Conservation (phyloP, 2,329 filamentous ascomycete species). For the Colletotrichum kahawae region DNA sequence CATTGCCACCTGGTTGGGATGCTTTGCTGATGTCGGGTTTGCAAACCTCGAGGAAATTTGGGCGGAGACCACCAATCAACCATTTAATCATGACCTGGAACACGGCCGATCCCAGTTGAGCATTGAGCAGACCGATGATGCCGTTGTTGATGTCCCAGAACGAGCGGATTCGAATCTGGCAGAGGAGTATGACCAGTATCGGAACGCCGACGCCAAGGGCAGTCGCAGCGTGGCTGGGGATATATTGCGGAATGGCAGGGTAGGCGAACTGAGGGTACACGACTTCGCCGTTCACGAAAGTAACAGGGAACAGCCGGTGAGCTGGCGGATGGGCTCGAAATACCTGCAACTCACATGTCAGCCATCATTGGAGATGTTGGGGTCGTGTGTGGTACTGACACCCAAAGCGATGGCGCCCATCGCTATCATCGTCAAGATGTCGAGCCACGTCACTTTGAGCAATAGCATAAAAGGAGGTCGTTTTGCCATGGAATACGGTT, state of each 20-base stretch:
- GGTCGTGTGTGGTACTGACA: slow-evolving; percentile 45
- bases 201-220: slow-evolving; percentile 70
- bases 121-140: slow-evolving; percentile 71
- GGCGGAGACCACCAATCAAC: slow-evolving; percentile 74
- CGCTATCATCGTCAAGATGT: slow-evolving; percentile 70
- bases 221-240: slow-evolving; percentile 74
- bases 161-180: slow-evolving; percentile 70
- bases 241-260: slow-evolving; percentile 71
- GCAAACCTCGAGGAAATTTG: slow-evolving; percentile 76
- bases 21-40: slow-evolving; percentile 58
- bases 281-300: slow-evolving; percentile 68
- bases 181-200: slow-evolving; percentile 66
- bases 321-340: slow-evolving; percentile 70
- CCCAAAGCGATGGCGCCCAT: slow-evolving; percentile 73
- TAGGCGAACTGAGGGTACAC: slow-evolving; percentile 76
- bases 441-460: slow-evolving; percentile 70
- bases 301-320: slow-evolving; percentile 70
- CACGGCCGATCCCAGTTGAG: slow-evolving; percentile 70
- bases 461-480: slow-evolving; percentile 71
- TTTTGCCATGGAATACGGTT: slow-evolving; percentile 47
- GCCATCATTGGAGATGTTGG: slow-evolving; percentile 25
- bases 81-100: slow-evolving; percentile 80
- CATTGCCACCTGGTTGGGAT: slow-evolving; percentile 45
- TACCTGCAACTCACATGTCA: slow-evolving; percentile 43
- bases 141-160: slow-evolving; percentile 78